A percentile compares a stretch with the other conserved stretches of the same genome.
Evolutionary conservation across 2,329 filamentous ascomycete genomes (phyloP).

Genomic region (Fusarium sp.): DNA sequence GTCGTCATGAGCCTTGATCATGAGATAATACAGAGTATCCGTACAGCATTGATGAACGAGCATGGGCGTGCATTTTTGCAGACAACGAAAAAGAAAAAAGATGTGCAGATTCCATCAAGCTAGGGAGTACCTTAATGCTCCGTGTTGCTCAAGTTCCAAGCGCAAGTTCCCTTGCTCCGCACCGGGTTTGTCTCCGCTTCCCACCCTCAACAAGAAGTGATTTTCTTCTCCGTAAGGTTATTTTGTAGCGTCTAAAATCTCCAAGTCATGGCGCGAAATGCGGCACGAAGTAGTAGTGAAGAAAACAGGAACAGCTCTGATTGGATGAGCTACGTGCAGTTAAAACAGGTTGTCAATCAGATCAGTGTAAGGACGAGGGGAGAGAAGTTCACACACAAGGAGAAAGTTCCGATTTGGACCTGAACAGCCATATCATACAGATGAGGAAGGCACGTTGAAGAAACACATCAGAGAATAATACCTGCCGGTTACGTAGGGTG

Average conservation of each 20-base stretch:
- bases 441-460: constrained; percentile 17
- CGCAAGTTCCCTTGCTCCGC: constrained; percentile 47
- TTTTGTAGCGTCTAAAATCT: constrained; percentile 23
- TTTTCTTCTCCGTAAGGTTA: constrained; percentile 27
- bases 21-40: constrained; percentile 6
- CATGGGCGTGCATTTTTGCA: background rate
- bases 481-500: constrained; percentile 20
- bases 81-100: background rate
- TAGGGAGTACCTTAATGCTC: constrained; percentile 11
- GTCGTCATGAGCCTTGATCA: background rate
- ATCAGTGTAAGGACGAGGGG: no score
- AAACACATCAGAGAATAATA: background rate
- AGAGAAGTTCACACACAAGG: background rate
- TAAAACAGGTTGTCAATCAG: background rate
- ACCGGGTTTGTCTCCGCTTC: constrained; percentile 37
- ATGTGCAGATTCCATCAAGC: background rate
- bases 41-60: background rate
- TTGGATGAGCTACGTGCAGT: constrained; percentile 26
- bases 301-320: constrained; percentile 12
- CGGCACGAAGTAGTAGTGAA: constrained; percentile 24
- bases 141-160: constrained; percentile 10
- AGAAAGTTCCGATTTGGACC: background rate
- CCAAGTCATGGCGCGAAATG: constrained; percentile 41
- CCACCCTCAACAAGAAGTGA: constrained; percentile 32
- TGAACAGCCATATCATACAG: constrained; percentile 1